phyloP scores from a whole-genome alignment of 2,329 filamentous ascomycete species.

The Nigrospora osmanthi region DNA sequence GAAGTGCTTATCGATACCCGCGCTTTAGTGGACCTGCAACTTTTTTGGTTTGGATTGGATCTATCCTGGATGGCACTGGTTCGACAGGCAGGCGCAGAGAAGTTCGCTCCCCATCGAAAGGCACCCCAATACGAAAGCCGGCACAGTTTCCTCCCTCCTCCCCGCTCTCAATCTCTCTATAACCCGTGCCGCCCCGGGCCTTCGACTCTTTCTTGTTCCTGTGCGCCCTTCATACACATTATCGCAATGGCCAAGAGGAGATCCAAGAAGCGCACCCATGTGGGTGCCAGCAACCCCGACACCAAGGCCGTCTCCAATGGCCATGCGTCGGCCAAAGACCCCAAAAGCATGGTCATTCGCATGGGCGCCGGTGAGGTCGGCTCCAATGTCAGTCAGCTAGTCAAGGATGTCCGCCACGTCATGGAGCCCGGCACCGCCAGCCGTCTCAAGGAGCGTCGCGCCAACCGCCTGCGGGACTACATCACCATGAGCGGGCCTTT shows the following conservation, averaged over 20 bases:
- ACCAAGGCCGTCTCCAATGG: slow-evolving; percentile 41
- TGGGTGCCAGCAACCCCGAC: slow-evolving; percentile 56
- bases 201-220: background rate
- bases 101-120: too few species aligned
- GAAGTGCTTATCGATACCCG: too few species aligned
- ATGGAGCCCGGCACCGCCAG: slow-evolving; percentile 95
- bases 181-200: background rate
- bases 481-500: slow-evolving; percentile 91
- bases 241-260: slow-evolving; percentile 66
- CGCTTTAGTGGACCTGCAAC: too few species aligned
- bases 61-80: too few species aligned
- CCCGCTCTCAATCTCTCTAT: too few species aligned
- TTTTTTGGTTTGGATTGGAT: too few species aligned
- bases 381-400: slow-evolving; percentile 82
- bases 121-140: too few species aligned
- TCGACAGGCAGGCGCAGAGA: too few species aligned
- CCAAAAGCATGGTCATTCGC: slow-evolving; percentile 97
- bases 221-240: background rate
- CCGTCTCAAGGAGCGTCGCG: slow-evolving; percentile 79
- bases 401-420: slow-evolving; percentile 81
- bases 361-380: slow-evolving; percentile 93
- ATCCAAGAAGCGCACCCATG: slow-evolving; percentile 84
- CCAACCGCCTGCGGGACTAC: slow-evolving; percentile 86
- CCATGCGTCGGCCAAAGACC: slow-evolving; percentile 59
- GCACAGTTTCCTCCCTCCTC: too few species aligned